phyloP scores from a whole-genome alignment of 371 early-diverging fungal species.

The Haplosporangium sp. region DNA sequence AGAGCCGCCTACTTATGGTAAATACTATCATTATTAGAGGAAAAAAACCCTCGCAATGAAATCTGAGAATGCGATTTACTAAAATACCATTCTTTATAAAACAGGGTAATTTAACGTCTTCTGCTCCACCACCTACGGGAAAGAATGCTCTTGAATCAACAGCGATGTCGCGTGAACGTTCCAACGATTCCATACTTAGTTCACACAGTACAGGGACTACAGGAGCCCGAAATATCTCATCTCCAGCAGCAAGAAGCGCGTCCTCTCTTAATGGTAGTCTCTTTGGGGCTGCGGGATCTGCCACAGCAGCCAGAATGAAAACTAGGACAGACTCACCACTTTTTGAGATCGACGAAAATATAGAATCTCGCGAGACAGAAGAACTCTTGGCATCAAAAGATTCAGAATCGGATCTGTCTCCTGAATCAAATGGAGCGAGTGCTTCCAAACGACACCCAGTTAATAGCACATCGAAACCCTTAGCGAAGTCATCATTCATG shows the following conservation, averaged over 20 bases:
- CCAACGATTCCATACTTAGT: constrained; percentile 32
- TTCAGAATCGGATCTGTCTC: constrained; percentile 2
- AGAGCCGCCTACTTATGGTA: constrained; percentile 49
- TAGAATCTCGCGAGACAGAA: constrained; percentile 42
- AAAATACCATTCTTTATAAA: background rate
- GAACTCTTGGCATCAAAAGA: constrained; percentile 36
- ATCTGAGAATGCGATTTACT: background rate
- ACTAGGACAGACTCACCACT: constrained; percentile 46
- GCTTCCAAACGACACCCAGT: constrained; percentile 2
- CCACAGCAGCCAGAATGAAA: constrained; percentile 29
- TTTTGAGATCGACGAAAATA: constrained; percentile 36
- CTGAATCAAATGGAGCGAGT: background rate
- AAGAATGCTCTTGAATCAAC: constrained; percentile 4
- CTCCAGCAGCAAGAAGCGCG: constrained; percentile 6
- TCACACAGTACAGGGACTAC: constrained; percentile 6
- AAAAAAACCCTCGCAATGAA: no score
- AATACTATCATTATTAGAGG: no score
- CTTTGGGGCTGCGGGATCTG: constrained; percentile 38
- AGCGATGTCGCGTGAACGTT: constrained; percentile 35
- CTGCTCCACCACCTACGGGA: constrained; percentile 12
- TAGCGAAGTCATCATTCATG: background rate
- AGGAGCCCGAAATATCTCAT: constrained; percentile 5
- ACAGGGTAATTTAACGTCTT: constrained; percentile 39
- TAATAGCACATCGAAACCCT: constrained; percentile 17
- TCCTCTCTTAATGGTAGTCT: constrained; percentile 20